Evolutionary conservation across 1,139 yeast genomes (phyloP).

Genomic region (Barnettozyma hawaiiensis): DNA sequence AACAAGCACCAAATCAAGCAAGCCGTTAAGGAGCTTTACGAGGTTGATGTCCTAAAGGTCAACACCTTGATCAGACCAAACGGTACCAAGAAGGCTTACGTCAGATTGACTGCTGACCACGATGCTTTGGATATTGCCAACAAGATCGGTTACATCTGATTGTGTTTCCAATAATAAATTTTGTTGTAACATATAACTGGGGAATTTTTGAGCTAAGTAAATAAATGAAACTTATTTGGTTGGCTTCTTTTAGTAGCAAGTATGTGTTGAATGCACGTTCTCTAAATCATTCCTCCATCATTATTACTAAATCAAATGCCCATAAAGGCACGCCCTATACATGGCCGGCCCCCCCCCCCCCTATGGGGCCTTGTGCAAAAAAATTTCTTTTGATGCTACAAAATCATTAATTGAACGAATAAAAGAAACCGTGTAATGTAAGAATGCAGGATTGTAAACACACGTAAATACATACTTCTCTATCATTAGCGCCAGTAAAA

Average conservation of each 20-base stretch:
- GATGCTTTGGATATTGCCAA: constrained; percentile 99
- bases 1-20: constrained; percentile 98
- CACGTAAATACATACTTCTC: background rate
- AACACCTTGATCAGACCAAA: constrained; percentile 98
- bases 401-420: background rate
- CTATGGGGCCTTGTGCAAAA: no score
- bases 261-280: background rate
- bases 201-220: constrained; percentile 4
- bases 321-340: no score
- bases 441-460: background rate
- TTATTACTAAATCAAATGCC: background rate
- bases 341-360: no score
- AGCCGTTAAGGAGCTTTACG: constrained; percentile 97
- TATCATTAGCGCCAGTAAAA: background rate
- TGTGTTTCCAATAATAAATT: constrained; percentile 2
- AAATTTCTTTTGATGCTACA: no score
- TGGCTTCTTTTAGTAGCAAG: constrained; percentile 1
- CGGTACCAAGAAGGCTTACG: constrained; percentile 99
- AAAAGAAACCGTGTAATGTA: background rate
- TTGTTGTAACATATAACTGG: constrained; percentile 4
- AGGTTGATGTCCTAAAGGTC: constrained; percentile 88
- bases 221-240: constrained; percentile 5
- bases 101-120: constrained; percentile 97
- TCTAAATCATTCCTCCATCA: background rate
- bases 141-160: constrained; percentile 97